Evolutionary conservation across 768 basidiomycete genomes (phyloP), one percentile per base, ranked within the genome.

Genomic region (Tulasnella sp.): DNA sequence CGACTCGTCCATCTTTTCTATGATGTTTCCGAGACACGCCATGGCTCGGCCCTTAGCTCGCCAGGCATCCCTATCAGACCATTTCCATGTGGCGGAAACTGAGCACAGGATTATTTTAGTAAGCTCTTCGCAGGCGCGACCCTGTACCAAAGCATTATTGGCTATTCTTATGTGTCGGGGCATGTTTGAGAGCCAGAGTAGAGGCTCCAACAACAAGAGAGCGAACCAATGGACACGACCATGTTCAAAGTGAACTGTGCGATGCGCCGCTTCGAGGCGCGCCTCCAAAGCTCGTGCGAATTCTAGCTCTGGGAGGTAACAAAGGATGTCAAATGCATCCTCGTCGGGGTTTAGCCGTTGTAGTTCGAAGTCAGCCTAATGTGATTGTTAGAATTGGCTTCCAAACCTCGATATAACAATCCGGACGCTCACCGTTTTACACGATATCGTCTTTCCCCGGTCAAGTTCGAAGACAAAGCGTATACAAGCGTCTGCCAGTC

Each of bases 151-250:
- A 3, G 58, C 58, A 9, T 9, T 1, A 28, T 60, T 5, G 58
- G 58, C 58, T 18, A 60, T 28, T 28, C 4, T 28, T 9, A 60
- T n/a, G 22, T 60, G 18, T 18, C 1, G 9, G 9, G 58, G 58
- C 58, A 60, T 60, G 58, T 60, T 60, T 18, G 58, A 60, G 58
- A 60, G 58, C 58, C 58, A 60, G 14, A 60, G 58, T 28, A 60
- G 58, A 60, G 58, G 58, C 24, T 60, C 58, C 28, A 60, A 28
- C 22, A 9, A 22, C 28, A 9, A 22, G 58, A 24, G 4, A 28
- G 58, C 58, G 46, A 37, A 6, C 37, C 37, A 6, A 37, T 37
- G 6, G 37, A 6, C 37, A 37, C 2, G 37, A 37, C 37, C 37
- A 37, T 6, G 2, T 2, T 6, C 37, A 6, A 37, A 6, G 37